These are phyloP conservation scores for Beauveria asiatica DNA, from an alignment of 2,329 filamentous ascomycete species.

Conservation along the genomic window DNA sequence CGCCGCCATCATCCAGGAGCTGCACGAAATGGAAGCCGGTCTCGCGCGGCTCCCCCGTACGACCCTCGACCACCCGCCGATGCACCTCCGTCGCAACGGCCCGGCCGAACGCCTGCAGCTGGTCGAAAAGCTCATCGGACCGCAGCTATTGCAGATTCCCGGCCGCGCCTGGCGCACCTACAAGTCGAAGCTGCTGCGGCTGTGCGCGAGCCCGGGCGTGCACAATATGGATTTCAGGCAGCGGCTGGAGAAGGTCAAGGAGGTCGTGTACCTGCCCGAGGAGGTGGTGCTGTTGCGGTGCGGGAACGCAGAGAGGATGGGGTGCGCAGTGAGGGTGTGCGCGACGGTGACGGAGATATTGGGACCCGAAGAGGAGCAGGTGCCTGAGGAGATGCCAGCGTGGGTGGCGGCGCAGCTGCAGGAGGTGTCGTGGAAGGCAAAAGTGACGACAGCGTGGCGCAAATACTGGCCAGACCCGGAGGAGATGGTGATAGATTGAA, in stretches of 20 bases:
- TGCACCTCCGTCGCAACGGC: neutral
- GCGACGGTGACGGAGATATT: constrained; percentile 19
- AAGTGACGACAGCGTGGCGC: constrained; percentile 1
- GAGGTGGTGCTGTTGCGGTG: constrained; percentile 19
- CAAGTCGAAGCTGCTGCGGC: constrained; percentile 15
- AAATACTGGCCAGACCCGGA: neutral
- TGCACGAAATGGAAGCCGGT: neutral
- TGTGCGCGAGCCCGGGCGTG: constrained; percentile 12
- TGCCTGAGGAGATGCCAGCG: constrained; percentile 12
- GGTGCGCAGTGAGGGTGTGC: constrained; percentile 19
- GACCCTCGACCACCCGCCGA: neutral
- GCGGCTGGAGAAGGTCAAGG: constrained; percentile 17
- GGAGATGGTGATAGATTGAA: neutral
- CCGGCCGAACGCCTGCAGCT: neutral
- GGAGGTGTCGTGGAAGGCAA: constrained; percentile 20
- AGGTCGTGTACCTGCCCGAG: constrained; percentile 21
- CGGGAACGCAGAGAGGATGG: constrained; percentile 20
- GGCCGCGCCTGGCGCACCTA: constrained; percentile 16
- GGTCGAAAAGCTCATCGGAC: neutral
- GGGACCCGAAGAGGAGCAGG: constrained; percentile 17
- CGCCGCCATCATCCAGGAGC: neutral
- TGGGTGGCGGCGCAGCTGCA: constrained; percentile 20
- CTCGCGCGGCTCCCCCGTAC: neutral
- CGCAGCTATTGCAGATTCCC: constrained; percentile 15
- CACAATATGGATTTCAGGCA: constrained; percentile 15